Conservation (phyloP, 2,329 filamentous ascomycete genomes). For the Fusarium sp. region DNA sequence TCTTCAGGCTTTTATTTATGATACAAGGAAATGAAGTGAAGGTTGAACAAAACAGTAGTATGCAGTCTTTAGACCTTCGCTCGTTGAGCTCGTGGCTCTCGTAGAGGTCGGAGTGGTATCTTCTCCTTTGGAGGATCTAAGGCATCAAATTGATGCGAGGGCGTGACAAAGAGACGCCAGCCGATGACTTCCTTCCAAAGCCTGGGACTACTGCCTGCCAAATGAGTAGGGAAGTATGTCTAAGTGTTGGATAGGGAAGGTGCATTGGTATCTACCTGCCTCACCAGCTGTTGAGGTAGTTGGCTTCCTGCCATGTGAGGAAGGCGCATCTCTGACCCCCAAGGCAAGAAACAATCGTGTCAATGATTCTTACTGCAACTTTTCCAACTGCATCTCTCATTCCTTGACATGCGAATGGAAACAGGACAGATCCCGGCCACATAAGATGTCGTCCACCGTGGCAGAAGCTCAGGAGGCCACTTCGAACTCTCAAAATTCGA, state of each 20-base stretch:
- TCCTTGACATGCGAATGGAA: not conserved
- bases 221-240: not conserved
- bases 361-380: not conserved
- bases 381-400: not conserved
- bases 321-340: not conserved
- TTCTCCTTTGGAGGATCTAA: no score
- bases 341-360: not conserved
- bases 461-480: not conserved
- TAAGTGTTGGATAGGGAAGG: not conserved
- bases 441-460: not conserved
- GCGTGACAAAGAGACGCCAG: no score
- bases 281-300: not conserved
- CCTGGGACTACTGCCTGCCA: not conserved
- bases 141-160: no score
- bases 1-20: no score
- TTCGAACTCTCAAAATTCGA: not conserved
- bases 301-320: not conserved
- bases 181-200: fast-evolving
- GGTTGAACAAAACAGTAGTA: no score
- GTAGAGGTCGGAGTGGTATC: no score
- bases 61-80: no score
- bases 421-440: not conserved
- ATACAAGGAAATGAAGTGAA: no score
- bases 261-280: not conserved
- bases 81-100: no score